Conservation (phyloP, 352 stramenopile genomes). For the Elongisporangium anandrum region DNA sequence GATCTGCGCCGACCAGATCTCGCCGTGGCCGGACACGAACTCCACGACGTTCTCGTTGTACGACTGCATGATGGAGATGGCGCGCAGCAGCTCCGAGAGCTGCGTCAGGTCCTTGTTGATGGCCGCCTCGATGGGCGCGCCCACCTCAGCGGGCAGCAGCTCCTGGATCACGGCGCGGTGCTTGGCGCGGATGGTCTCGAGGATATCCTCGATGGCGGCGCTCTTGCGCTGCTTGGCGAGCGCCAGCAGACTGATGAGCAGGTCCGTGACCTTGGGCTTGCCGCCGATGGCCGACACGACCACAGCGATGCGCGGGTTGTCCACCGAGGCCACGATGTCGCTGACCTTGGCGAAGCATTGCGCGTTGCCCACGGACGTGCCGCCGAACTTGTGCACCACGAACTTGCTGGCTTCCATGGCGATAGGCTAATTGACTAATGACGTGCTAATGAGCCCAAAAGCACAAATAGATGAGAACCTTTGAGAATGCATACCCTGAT, state of each 20-base stretch:
- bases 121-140: slow-evolving; percentile 43
- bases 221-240: slow-evolving; percentile 84
- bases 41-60: slow-evolving; percentile 85
- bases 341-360: slow-evolving; percentile 87
- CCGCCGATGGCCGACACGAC: slow-evolving; percentile 95
- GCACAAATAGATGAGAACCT: background rate
- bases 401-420: slow-evolving; percentile 49
- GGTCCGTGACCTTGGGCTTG: slow-evolving; percentile 95
- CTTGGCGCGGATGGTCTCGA: slow-evolving; percentile 77
- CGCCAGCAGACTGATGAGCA: slow-evolving; percentile 90
- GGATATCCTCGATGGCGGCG: slow-evolving; percentile 55
- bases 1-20: slow-evolving; percentile 95
- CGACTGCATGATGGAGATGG: slow-evolving; percentile 87
- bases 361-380: slow-evolving; percentile 92
- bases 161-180: slow-evolving; percentile 67
- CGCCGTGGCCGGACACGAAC: slow-evolving; percentile 95
- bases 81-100: slow-evolving; percentile 72
- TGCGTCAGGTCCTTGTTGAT: slow-evolving; percentile 66
- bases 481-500: background rate
- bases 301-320: slow-evolving; percentile 59
- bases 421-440: background rate
- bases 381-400: slow-evolving; percentile 98
- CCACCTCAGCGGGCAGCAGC: slow-evolving; percentile 46
- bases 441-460: background rate
- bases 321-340: slow-evolving; percentile 55